phyloP scores from a whole-genome alignment of 257 asterid species.

The Penstemon davidsonii region DNA sequence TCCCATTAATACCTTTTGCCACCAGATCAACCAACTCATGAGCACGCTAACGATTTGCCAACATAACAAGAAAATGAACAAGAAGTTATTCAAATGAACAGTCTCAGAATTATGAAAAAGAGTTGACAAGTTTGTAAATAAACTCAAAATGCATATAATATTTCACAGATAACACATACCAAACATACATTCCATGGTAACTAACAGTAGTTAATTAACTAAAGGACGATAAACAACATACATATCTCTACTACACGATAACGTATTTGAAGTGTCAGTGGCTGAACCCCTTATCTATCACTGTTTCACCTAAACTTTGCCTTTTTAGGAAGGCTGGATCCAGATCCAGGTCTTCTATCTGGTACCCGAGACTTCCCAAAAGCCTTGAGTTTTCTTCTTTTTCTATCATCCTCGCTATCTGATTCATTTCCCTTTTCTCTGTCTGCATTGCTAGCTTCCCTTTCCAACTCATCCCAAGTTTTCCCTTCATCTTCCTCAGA shows the following conservation, averaged over 20 bases:
- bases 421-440: constrained; percentile 66
- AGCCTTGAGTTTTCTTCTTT: constrained; percentile 60
- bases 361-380: constrained; percentile 62
- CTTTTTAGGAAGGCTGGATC: constrained; percentile 45
- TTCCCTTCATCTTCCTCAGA: constrained; percentile 73
- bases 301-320: constrained; percentile 50
- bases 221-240: neutral
- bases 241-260: neutral
- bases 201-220: neutral
- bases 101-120: neutral
- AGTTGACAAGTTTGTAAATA: constrained; percentile 2
- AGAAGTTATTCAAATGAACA: neutral
- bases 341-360: constrained; percentile 42
- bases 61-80: neutral
- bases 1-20: neutral
- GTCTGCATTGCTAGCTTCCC: constrained; percentile 78
- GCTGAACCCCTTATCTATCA: neutral
- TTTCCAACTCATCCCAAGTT: constrained; percentile 84
- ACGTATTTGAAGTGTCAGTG: neutral
- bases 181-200: constrained; percentile 1
- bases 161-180: constrained; percentile 2
- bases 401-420: constrained; percentile 74
- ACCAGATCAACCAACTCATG: constrained; percentile 9
- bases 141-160: neutral
- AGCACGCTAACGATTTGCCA: neutral